A percentile compares a stretch with the other conserved stretches of the same genome.
phyloP scores from a whole-genome alignment of 352 stramenopile genomes.

The Globisporangium rhizosaccharum region DNA sequence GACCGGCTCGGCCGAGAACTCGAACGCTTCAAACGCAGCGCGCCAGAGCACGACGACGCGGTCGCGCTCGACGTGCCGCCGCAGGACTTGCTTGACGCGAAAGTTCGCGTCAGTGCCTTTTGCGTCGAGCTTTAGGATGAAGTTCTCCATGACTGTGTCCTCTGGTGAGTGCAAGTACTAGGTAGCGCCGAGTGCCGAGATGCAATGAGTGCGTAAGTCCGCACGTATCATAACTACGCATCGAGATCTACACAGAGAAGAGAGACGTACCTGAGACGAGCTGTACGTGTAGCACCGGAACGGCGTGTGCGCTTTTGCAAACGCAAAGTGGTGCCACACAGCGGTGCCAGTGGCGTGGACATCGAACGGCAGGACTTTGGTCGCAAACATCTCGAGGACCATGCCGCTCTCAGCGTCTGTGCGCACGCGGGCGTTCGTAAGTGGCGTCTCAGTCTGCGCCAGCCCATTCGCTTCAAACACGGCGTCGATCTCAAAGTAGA shows the following conservation, averaged over 20 bases:
- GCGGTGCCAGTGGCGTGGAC: constrained; percentile 1
- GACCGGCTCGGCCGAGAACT: constrained; percentile 23
- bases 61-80: constrained; percentile 40
- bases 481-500: constrained; percentile 6
- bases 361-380: constrained; percentile 11
- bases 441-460: background rate
- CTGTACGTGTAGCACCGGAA: constrained; percentile 7
- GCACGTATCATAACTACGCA: background rate
- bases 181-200: too few species aligned
- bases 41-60: constrained; percentile 48
- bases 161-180: constrained; percentile 18
- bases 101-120: constrained; percentile 44
- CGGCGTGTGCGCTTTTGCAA: constrained; percentile 1
- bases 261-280: background rate
- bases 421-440: constrained; percentile 3
- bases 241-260: background rate
- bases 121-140: constrained; percentile 47
- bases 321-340: constrained; percentile 12
- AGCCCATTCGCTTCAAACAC: constrained; percentile 8
- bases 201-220: background rate
- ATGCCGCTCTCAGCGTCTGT: constrained; percentile 3
- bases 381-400: constrained; percentile 12
- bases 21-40: constrained; percentile 24
- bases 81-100: constrained; percentile 42
- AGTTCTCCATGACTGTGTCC: constrained; percentile 53